Evolutionary conservation across 257 asterid species (phyloP).

Genomic region (Gentiana straminea): DNA sequence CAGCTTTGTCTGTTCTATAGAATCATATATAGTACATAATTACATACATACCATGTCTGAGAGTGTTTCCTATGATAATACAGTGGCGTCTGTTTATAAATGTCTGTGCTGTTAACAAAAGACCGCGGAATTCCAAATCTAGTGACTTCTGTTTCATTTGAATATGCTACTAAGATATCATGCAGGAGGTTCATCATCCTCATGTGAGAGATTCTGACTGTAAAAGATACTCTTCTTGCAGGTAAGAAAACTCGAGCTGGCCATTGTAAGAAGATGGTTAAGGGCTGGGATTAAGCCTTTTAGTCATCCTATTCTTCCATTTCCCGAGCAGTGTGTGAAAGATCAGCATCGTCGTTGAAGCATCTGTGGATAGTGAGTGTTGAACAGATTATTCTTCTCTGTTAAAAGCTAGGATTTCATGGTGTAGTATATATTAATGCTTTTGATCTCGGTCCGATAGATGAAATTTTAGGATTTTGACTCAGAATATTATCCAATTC

Average conservation of each 20-base stretch:
- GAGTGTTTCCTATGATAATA: too few species aligned
- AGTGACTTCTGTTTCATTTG: background rate
- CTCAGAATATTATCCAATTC: background rate
- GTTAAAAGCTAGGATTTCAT: background rate
- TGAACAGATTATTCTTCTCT: background rate
- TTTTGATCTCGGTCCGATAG: too few species aligned
- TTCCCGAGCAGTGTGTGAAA: constrained; percentile 45
- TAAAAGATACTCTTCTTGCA: constrained; percentile 20
- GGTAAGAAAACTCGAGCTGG: constrained; percentile 77
- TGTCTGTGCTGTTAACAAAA: too few species aligned
- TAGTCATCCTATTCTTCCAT: constrained; percentile 46
- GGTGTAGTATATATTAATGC: background rate
- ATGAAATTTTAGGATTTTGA: background rate
- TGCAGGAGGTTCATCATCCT: background rate
- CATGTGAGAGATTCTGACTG: background rate
- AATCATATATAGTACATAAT: too few species aligned
- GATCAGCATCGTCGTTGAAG: constrained; percentile 28
- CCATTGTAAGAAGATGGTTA: constrained; percentile 50
- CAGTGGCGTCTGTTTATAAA: too few species aligned
- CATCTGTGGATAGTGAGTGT: constrained; percentile 8
- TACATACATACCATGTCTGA: too few species aligned
- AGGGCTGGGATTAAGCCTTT: constrained; percentile 43
- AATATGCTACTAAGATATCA: background rate
- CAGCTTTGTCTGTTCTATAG: too few species aligned
- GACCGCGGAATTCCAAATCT: background rate